phyloP scores from a whole-genome alignment of 805 yeast species.

The Lipomyces kockii region DNA sequence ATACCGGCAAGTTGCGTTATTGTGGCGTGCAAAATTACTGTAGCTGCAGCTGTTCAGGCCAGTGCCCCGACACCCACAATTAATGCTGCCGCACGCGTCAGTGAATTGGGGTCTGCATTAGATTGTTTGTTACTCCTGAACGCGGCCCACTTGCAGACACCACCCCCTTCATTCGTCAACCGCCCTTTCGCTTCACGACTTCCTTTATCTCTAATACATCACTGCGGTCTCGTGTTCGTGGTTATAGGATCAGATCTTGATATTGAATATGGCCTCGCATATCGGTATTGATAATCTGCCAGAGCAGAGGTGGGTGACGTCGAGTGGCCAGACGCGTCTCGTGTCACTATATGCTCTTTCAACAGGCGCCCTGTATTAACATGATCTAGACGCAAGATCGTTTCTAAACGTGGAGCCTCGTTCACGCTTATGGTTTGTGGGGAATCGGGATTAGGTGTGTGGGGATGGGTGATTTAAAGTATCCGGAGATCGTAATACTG shows the following conservation, averaged over 20 bases:
- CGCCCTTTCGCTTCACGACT: not conserved
- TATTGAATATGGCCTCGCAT: slow-evolving; percentile 23
- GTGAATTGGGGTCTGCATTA: not conserved
- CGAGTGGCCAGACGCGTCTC: slow-evolving; percentile 14
- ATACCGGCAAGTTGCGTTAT: too few relatives aligned
- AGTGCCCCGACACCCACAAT: not conserved
- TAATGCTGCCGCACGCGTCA: not conserved
- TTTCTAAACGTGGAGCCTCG: slow-evolving; percentile 61
- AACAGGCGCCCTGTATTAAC: slow-evolving; percentile 7
- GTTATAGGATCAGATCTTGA: slow-evolving; percentile 6
- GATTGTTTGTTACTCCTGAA: not conserved
- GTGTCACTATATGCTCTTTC: not conserved
- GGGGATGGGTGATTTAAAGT: not conserved
- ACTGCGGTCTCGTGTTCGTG: not conserved
- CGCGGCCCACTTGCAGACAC: not conserved
- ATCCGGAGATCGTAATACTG: not conserved
- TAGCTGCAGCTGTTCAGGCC: not conserved
- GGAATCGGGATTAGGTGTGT: slow-evolving; percentile 76
- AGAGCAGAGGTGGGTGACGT: slow-evolving; percentile 39
- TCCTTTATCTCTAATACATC: not conserved
- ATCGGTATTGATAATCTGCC: slow-evolving; percentile 43
- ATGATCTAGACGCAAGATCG: slow-evolving; percentile 45
- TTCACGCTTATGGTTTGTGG: slow-evolving; percentile 88
- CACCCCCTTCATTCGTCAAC: not conserved
- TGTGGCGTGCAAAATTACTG: too few relatives aligned